Conservation (phyloP, 2,329 filamentous ascomycete genomes). For the Fusarium succisae region DNA sequence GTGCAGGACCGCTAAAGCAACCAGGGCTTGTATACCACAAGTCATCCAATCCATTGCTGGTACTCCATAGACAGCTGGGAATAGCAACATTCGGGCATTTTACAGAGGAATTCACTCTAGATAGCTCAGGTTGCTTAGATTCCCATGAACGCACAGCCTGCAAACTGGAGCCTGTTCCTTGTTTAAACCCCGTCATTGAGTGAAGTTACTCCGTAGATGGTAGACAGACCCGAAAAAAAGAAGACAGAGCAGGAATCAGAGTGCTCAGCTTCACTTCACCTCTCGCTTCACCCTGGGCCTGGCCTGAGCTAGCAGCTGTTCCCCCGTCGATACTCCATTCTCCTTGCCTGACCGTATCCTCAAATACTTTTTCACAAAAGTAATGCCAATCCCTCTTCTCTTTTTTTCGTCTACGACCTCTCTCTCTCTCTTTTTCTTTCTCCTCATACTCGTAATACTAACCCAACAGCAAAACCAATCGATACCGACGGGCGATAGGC, state of each 20-base stretch:
- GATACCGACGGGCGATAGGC: slow-evolving; percentile 31
- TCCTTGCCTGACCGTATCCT: slow-evolving; percentile 7
- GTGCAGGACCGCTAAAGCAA: slow-evolving; percentile 30
- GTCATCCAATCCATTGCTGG: not conserved
- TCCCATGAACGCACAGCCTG: slow-evolving; percentile 33
- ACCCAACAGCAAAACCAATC: slow-evolving; percentile 19
- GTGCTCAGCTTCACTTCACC: slow-evolving; percentile 29
- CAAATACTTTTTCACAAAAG: not conserved
- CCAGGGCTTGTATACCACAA: slow-evolving; percentile 4
- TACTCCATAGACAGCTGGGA: not conserved
- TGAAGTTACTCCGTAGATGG: slow-evolving; percentile 2
- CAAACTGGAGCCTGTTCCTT: slow-evolving; percentile 26
- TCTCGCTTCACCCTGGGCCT: slow-evolving; percentile 7
- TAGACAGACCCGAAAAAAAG: slow-evolving; percentile 1
- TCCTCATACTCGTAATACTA: slow-evolving; percentile 31
- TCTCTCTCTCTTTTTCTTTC: not conserved
- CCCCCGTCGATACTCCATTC: slow-evolving; percentile 16
- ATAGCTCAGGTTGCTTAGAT: slow-evolving; percentile 23
- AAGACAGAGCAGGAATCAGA: slow-evolving; percentile 6
- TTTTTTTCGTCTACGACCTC: slow-evolving; percentile 11
- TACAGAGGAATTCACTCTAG: not conserved
- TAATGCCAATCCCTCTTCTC: slow-evolving; percentile 2
- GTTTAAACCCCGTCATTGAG: slow-evolving; percentile 6
- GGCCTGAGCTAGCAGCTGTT: slow-evolving; percentile 10
- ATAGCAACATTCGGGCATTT: slow-evolving; percentile 17